Percentiles rank a stretch among this genome's conserved stretches.
Evolutionary conservation across 371 early-diverging fungal genomes (phyloP).

Genomic region (Haplosporangium sp.): DNA sequence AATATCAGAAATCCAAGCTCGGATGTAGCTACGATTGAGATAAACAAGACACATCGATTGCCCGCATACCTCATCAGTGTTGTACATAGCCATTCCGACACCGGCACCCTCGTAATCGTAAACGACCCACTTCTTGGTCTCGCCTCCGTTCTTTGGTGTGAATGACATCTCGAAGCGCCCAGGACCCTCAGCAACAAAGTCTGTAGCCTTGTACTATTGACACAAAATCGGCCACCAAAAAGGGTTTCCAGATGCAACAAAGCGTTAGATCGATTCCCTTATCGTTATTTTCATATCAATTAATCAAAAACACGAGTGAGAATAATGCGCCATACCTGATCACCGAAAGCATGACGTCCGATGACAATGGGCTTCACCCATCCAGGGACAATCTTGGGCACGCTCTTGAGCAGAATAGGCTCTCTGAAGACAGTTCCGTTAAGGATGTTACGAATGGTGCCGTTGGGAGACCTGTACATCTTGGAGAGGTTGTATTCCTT

Average conservation of each 20-base stretch:
- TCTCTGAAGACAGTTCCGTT: conserved; percentile 99
- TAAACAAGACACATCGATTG: background rate
- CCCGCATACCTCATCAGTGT: conserved; percentile 74
- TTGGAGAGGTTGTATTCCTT: conserved; percentile 95
- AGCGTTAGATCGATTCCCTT: background rate
- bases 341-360: conserved; percentile 97
- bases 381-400: conserved; percentile 93
- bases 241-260: background rate
- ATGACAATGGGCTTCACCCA: conserved; percentile 97
- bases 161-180: conserved; percentile 92
- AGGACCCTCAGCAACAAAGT: conserved; percentile 89
- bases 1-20: conserved; percentile 1
- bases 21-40: background rate
- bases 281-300: background rate
- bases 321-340: conserved; percentile 76
- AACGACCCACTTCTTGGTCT: conserved; percentile 73
- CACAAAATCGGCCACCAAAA: too few species aligned
- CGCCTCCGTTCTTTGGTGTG: conserved; percentile 85
- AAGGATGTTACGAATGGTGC: conserved; percentile 96
- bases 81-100: conserved; percentile 97
- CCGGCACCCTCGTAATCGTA: conserved; percentile 87
- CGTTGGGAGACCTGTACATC: conserved; percentile 98
- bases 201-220: conserved; percentile 91
- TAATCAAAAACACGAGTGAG: background rate
- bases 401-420: conserved; percentile 89